These are phyloP conservation scores for Medicago lupulina DNA, from an alignment of 306 rosid species.

Conservation along the genomic window DNA sequence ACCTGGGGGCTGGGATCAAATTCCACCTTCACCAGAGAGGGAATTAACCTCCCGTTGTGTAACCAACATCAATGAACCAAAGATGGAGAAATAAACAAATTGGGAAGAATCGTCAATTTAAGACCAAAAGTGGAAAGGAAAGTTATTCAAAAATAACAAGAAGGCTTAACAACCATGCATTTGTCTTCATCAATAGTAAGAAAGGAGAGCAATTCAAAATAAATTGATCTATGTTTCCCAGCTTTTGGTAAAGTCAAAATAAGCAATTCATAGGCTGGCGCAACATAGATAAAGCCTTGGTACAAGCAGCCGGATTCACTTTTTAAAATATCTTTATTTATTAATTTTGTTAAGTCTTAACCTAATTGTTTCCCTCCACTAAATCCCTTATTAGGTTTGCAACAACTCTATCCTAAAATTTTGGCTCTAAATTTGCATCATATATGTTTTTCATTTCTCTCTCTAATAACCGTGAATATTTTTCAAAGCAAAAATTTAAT, in stretches of 20 bases:
- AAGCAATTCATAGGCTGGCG: not conserved
- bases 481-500: too few relatives aligned
- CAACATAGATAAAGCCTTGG: not conserved
- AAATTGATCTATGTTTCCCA: not conserved
- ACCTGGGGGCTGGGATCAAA: not conserved
- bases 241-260: conserved; percentile 9
- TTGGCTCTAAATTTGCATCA: too few relatives aligned
- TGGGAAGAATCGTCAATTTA: not conserved
- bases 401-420: too few relatives aligned
- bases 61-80: conserved; percentile 23
- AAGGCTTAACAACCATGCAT: not conserved
- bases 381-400: too few relatives aligned
- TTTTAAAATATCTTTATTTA: too few relatives aligned
- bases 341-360: too few relatives aligned
- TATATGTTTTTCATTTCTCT: too few relatives aligned
- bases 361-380: too few relatives aligned
- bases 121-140: not conserved
- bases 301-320: not conserved
- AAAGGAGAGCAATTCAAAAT: conserved; percentile 3
- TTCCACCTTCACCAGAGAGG: conserved; percentile 16
- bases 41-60: conserved; percentile 2
- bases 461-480: too few relatives aligned
- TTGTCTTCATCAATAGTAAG: conserved; percentile 7
- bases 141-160: conserved; percentile 8
- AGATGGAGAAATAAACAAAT: not conserved